phyloP scores from a whole-genome alignment of 768 basidiomycete species.

The Suillus americanus region DNA sequence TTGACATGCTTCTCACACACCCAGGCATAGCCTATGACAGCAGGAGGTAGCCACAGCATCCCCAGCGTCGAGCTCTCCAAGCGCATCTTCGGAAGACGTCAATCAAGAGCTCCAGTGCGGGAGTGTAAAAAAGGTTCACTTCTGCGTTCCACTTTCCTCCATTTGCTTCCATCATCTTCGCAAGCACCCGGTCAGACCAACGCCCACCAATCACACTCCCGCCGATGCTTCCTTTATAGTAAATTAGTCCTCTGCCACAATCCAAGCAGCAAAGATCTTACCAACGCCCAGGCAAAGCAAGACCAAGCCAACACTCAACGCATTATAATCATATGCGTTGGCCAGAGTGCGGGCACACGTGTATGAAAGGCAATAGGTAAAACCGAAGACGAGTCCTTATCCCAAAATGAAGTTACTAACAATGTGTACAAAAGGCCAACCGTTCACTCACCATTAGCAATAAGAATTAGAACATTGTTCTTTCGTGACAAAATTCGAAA shows the following conservation, averaged over 20 bases:
- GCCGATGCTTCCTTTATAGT: slow-evolving; percentile 40
- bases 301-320: slow-evolving; percentile 73
- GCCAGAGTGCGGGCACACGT: slow-evolving; percentile 72
- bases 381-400: slow-evolving; percentile 68
- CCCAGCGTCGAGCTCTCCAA: slow-evolving; percentile 60
- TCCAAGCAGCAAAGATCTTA: slow-evolving; percentile 24
- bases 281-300: slow-evolving; percentile 75
- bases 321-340: slow-evolving; percentile 58
- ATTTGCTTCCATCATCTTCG: slow-evolving; percentile 40
- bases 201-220: slow-evolving; percentile 62
- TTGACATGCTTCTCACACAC: slow-evolving; percentile 59
- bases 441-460: slow-evolving; percentile 24
- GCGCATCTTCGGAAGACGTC: slow-evolving; percentile 56
- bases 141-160: slow-evolving; percentile 62
- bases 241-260: background rate
- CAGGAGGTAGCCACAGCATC: slow-evolving; percentile 54
- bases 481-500: slow-evolving; percentile 51
- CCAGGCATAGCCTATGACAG: slow-evolving; percentile 76
- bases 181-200: slow-evolving; percentile 54
- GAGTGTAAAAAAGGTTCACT: slow-evolving; percentile 35
- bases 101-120: background rate
- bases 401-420: slow-evolving; percentile 12
- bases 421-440: background rate
- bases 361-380: slow-evolving; percentile 69
- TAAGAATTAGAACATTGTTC: slow-evolving; percentile 68